Base-by-base conservation (phyloP, 495 filamentous ascomycete genomes). In the Aspergillus diversus region DNA sequence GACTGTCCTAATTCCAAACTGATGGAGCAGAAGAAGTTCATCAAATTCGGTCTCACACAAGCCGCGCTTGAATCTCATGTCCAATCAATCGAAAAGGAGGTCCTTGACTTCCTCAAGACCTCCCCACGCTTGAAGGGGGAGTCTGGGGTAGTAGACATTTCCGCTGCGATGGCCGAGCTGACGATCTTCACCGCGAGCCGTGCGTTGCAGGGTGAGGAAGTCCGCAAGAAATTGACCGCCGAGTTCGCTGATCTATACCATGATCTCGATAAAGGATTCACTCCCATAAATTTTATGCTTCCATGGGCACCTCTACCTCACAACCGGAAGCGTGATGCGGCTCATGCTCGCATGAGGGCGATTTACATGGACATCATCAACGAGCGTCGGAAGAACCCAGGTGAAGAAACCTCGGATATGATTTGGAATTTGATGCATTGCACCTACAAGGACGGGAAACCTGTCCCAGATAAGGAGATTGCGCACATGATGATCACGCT, bases 21-120 rank as follows among this genome's bases (percentile, higher is more conserved):
- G 58, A 92, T 93, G 85, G 89, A 92, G 72, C 90, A 92, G 72
- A 92, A 92, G 77, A 91, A 87, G 89, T 93, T 96, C 73, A 88
- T 94, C 84, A 94, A 96, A 74, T 84, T 91, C 69, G 91, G 91
- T 49, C 87, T 96, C 52, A 91, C 90, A 33, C 86, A 86, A 43
- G 81, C 88, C 59, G 90, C 90, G 37, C 90, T 96, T 73, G 84
- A 85, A 63, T 84, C 85, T 32, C 92, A 94, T 66, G 91, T 93
- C 3, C 88, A 87, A 54, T 84, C 93, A 53, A 93, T 96, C 69
- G 83, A 86, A 65, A 83, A 88, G 63, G 91, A 96, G 74, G 88
- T 92, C 43, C 76, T 83, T 31, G 83, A 81, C 73, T 92, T 88
- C 75, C 71, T 92, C 73, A 88, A 89, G 73, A 74, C 78, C 49